phyloP scores from a whole-genome alignment of 2,329 filamentous ascomycete species.

The Lecanicillium sp. region DNA sequence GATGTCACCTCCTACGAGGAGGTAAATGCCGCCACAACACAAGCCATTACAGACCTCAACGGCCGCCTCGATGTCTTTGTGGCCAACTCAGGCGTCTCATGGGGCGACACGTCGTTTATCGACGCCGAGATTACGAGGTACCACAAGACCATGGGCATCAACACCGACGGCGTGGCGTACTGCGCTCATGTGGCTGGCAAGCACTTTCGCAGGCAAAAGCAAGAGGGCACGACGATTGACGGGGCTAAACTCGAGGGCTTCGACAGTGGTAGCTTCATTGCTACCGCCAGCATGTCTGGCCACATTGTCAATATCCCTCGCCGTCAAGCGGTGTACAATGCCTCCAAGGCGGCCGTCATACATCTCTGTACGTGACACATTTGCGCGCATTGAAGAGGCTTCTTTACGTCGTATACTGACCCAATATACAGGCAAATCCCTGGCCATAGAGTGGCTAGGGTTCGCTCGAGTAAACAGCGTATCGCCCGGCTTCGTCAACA shows the following conservation, averaged over 20 bases:
- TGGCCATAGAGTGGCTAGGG: conserved; percentile 5
- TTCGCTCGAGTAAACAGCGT: conserved; percentile 5
- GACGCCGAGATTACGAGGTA: conserved; percentile 59
- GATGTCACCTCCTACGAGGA: conserved; percentile 47
- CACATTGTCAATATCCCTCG: conserved; percentile 40
- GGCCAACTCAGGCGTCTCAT: conserved; percentile 70
- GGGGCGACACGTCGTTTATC: conserved; percentile 61
- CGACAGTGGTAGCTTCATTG: conserved; percentile 63
- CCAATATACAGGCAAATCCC: conserved; percentile 1
- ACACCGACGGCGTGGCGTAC: conserved; percentile 73
- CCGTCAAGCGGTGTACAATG: conserved; percentile 4
- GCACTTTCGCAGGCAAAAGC: conserved; percentile 64
- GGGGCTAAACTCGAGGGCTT: conserved; percentile 55
- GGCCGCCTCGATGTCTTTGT: conserved; percentile 71
- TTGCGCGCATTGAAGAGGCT: not conserved
- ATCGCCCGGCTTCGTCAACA: conserved; percentile 5
- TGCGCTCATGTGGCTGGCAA: conserved; percentile 62
- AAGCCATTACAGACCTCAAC: conserved; percentile 58
- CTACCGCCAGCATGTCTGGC: conserved; percentile 71
- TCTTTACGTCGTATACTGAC: not conserved
- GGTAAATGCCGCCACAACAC: conserved; percentile 42
- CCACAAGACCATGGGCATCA: conserved; percentile 59
- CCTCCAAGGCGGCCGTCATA: conserved; percentile 1
- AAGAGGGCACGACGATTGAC: conserved; percentile 54
- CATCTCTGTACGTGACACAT: not conserved